These are phyloP conservation scores for Saposhnikovia divaricata DNA, from an alignment of 129 eudicot genomes.

Conservation along the genomic window DNA sequence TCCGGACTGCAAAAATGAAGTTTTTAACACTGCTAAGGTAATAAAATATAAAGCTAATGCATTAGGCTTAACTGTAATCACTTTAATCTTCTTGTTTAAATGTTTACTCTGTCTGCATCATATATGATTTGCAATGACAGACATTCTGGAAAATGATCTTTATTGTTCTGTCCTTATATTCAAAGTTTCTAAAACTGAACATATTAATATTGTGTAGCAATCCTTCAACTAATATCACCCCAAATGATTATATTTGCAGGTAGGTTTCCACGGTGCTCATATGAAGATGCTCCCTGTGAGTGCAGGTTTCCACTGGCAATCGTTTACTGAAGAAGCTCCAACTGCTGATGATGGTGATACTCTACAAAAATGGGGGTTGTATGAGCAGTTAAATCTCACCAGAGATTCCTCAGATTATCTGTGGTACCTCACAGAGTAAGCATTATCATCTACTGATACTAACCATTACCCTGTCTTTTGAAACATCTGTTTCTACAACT, in stretches of 20 bases:
- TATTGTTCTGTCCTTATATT: neutral
- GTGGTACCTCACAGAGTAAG: conserved; percentile 97
- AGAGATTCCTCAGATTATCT: conserved; percentile 82
- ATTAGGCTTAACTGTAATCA: neutral
- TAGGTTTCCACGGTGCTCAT: conserved; percentile 33
- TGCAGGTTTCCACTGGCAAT: conserved; percentile 62
- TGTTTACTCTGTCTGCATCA: neutral
- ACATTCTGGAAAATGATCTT: neutral
- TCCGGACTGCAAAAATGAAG: conserved; percentile 83
- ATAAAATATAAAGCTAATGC: conserved; percentile 9
- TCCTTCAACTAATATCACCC: neutral
- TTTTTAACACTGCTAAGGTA: conserved; percentile 83
- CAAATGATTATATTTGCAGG: conserved; percentile 32
- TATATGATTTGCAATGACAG: conserved; percentile 6
- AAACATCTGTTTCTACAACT: neutral
- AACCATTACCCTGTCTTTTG: neutral
- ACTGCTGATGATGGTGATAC: conserved; percentile 54
- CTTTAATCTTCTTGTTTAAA: neutral
- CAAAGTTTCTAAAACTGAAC: neutral
- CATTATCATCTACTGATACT: neutral
- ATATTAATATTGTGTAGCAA: neutral
- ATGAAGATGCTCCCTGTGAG: conserved; percentile 52
- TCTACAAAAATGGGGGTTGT: conserved; percentile 40
- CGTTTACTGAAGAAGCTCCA: conserved; percentile 60
- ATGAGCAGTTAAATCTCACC: conserved; percentile 72